phyloP scores from a whole-genome alignment of 2,329 filamentous ascomycete species.

The Geosmithia morbida region DNA sequence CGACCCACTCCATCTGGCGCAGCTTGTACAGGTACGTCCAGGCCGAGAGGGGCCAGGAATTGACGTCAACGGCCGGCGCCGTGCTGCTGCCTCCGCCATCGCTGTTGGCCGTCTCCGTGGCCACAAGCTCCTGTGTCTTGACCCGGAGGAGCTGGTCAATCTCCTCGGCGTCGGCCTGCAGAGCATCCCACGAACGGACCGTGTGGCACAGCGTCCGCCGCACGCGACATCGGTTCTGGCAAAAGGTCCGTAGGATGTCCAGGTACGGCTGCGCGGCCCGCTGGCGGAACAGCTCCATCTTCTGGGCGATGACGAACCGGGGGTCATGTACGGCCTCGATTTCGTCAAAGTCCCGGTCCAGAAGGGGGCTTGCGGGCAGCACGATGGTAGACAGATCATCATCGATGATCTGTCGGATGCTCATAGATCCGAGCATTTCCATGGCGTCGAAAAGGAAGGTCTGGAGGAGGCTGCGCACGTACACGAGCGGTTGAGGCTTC shows the following conservation, averaged over 20 bases:
- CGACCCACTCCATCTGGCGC: slow-evolving; percentile 71
- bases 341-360: slow-evolving; percentile 62
- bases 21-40: slow-evolving; percentile 90
- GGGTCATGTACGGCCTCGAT: slow-evolving; percentile 62
- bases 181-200: slow-evolving; percentile 66
- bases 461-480: slow-evolving; percentile 68
- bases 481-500: slow-evolving; percentile 71
- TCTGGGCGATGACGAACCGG: slow-evolving; percentile 55
- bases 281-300: slow-evolving; percentile 57
- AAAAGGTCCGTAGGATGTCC: slow-evolving; percentile 70
- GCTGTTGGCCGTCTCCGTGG: not conserved
- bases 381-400: slow-evolving; percentile 69
- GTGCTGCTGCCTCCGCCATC: not conserved
- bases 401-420: slow-evolving; percentile 62
- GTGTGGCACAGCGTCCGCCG: slow-evolving; percentile 81
- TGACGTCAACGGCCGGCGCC: not conserved
- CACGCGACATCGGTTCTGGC: slow-evolving; percentile 80
- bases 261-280: slow-evolving; percentile 57
- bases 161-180: slow-evolving; percentile 71
- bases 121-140: slow-evolving; percentile 36
- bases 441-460: slow-evolving; percentile 61
- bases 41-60: slow-evolving; percentile 58
- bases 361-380: slow-evolving; percentile 54
- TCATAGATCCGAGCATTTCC: slow-evolving; percentile 51
- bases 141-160: slow-evolving; percentile 54